A percentile compares a stretch with the other conserved stretches of the same genome.
phyloP scores from a whole-genome alignment of 2,329 filamentous ascomycete species.

The Venturia oleaginea region DNA sequence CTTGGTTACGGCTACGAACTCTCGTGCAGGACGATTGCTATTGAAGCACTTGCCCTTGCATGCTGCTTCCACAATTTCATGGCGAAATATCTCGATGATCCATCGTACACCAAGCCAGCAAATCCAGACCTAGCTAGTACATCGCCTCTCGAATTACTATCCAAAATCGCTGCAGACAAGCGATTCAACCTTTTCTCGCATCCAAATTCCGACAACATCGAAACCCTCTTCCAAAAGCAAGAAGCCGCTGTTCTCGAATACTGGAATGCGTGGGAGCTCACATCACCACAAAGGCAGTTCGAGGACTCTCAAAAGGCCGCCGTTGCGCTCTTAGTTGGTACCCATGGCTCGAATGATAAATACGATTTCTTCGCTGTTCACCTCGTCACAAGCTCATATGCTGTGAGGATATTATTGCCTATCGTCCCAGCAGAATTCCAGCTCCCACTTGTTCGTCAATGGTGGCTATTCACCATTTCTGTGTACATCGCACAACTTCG shows the following conservation, averaged over 20 bases:
- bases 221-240: constrained; percentile 57
- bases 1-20: constrained; percentile 91
- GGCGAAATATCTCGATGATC: constrained; percentile 60
- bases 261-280: constrained; percentile 78
- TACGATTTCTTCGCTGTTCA: constrained; percentile 83
- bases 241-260: constrained; percentile 70
- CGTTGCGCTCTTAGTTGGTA: constrained; percentile 44
- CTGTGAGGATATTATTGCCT: constrained; percentile 76
- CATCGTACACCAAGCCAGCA: constrained; percentile 52
- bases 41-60: constrained; percentile 73
- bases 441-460: constrained; percentile 65
- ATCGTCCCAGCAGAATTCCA: constrained; percentile 66
- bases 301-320: constrained; percentile 55
- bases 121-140: constrained; percentile 34
- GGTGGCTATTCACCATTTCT: constrained; percentile 76
- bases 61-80: constrained; percentile 48
- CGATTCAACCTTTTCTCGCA: constrained; percentile 60
- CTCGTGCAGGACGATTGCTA: constrained; percentile 72
- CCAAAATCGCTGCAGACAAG: constrained; percentile 58
- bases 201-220: constrained; percentile 52
- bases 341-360: constrained; percentile 35
- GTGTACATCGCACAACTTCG: constrained; percentile 69
- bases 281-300: constrained; percentile 64
- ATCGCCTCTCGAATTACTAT: constrained; percentile 61
- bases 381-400: constrained; percentile 76